These are phyloP conservation scores for Xylaria hypoxylon DNA, from an alignment of 2,329 filamentous ascomycete species.

Conservation along the genomic window DNA sequence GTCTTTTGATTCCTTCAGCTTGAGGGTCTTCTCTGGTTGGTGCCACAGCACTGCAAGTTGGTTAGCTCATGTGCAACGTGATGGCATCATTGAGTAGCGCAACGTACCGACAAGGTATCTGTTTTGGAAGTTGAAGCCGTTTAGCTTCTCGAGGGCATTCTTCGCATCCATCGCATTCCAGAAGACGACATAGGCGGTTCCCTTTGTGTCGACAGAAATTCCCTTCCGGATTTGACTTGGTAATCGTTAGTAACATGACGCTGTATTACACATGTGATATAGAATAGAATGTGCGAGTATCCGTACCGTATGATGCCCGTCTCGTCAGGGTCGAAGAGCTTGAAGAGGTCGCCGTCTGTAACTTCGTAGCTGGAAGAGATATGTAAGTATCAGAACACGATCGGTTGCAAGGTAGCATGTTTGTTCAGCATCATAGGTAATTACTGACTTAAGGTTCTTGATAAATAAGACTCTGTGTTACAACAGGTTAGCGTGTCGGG, in stretches of 20 bases:
- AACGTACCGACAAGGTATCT: slow-evolving; percentile 95
- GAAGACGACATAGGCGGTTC: slow-evolving; percentile 98
- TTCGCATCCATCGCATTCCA: slow-evolving; percentile 99
- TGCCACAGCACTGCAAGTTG: slow-evolving; percentile 66
- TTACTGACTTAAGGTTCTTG: slow-evolving; percentile 95
- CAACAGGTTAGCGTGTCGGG: slow-evolving; percentile 52
- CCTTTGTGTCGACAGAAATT: slow-evolving; percentile 96
- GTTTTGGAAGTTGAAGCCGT: slow-evolving; percentile 99
- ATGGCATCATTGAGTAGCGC: slow-evolving; percentile 24
- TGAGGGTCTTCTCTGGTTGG: slow-evolving; percentile 75
- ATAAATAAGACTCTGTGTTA: slow-evolving; percentile 93
- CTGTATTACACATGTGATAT: not conserved
- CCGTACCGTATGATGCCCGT: slow-evolving; percentile 50
- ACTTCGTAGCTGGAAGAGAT: slow-evolving; percentile 86
- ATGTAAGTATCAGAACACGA: slow-evolving; percentile 28
- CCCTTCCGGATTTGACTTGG: slow-evolving; percentile 95
- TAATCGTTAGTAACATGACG: slow-evolving; percentile 39
- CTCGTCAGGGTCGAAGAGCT: slow-evolving; percentile 77
- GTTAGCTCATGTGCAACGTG: slow-evolving; percentile 27
- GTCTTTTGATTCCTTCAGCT: slow-evolving; percentile 94
- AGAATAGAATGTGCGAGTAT: not conserved
- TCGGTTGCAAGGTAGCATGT: not conserved
- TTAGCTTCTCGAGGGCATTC: slow-evolving; percentile 98
- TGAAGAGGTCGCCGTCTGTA: slow-evolving; percentile 96
- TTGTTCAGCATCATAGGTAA: not conserved